Evolutionary conservation across 2,329 filamentous ascomycete species (phyloP).

Genomic region (Diplodia scrobiculata): DNA sequence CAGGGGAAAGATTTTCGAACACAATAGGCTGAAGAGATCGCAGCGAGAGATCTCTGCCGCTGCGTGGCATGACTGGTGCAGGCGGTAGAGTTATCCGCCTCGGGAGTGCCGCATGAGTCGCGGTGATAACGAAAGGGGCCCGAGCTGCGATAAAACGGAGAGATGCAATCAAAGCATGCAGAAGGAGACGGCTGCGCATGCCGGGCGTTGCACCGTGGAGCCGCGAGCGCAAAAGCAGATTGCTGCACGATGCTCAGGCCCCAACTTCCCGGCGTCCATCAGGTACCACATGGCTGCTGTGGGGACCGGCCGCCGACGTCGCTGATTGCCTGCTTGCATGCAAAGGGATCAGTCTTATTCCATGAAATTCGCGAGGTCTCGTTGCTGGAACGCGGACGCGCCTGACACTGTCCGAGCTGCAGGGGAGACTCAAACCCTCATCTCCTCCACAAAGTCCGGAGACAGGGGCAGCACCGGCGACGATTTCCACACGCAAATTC

Average conservation of each 20-base stretch:
- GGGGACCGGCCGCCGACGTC: neutral
- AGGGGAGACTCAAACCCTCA: too few species aligned
- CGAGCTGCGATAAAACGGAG: conserved; percentile 13
- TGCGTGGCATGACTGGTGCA: neutral
- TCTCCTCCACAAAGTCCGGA: neutral
- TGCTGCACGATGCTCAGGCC: neutral
- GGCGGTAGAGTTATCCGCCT: conserved; percentile 8
- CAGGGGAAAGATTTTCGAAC: neutral
- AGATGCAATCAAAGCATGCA: neutral
- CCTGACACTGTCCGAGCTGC: too few species aligned
- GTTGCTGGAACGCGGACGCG: too few species aligned
- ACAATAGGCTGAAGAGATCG: neutral
- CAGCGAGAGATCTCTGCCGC: too few species aligned
- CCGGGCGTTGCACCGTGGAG: neutral
- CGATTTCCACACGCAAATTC: neutral
- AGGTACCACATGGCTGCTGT: neutral
- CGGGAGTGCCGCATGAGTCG: conserved; percentile 9
- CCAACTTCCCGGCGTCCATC: neutral
- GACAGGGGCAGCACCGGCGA: neutral
- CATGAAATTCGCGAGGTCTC: neutral
- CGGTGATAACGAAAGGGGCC: conserved; percentile 8
- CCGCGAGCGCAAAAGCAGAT: neutral
- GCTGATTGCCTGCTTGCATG: neutral
- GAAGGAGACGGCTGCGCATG: too few species aligned
- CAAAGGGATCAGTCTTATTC: neutral